Evolutionary conservation across 1,284 basidiomycete species (phyloP).

Genomic region (Ustilago trichophora): DNA sequence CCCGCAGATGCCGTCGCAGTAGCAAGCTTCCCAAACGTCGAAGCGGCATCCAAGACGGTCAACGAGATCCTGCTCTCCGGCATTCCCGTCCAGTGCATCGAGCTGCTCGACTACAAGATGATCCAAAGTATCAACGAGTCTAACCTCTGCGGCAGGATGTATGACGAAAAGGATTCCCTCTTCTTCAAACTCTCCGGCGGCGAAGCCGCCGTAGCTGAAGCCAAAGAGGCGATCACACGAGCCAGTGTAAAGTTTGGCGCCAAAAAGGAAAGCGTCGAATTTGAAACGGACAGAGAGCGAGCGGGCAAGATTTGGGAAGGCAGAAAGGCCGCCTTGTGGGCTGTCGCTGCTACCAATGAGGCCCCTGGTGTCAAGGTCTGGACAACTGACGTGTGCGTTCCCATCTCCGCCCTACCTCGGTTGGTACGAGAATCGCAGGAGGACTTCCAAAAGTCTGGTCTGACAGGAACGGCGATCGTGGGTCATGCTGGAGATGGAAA

Average conservation of each 20-base stretch:
- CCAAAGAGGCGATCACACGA: constrained; percentile 62
- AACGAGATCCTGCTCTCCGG: constrained; percentile 72
- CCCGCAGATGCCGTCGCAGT: constrained; percentile 73
- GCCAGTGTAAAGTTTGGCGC: constrained; percentile 36
- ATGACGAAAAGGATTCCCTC: constrained; percentile 49
- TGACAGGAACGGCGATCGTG: constrained; percentile 71
- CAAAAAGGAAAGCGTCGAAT: constrained; percentile 65
- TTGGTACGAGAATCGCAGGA: constrained; percentile 70
- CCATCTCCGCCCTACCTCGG: constrained; percentile 79
- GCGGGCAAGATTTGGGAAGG: constrained; percentile 83
- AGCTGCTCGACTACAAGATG: constrained; percentile 57
- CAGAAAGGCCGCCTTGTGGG: constrained; percentile 82
- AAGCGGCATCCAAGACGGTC: constrained; percentile 76
- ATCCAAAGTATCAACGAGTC: constrained; percentile 61
- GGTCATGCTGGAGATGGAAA: constrained; percentile 87
- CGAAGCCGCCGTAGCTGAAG: constrained; percentile 39
- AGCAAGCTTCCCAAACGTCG: constrained; percentile 70
- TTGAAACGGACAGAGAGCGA: constrained; percentile 76
- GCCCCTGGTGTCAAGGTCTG: constrained; percentile 76
- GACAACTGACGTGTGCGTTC: constrained; percentile 79
- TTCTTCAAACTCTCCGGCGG: constrained; percentile 54
- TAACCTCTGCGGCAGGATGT: constrained; percentile 64
- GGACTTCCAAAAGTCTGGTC: constrained; percentile 29
- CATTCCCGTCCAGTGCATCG: constrained; percentile 71
- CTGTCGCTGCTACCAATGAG: constrained; percentile 72